A percentile compares a stretch with the other conserved stretches of the same genome.
These are phyloP conservation scores for Leucaena leucocephala DNA, from an alignment of 306 rosid species.

Conservation along the genomic window DNA sequence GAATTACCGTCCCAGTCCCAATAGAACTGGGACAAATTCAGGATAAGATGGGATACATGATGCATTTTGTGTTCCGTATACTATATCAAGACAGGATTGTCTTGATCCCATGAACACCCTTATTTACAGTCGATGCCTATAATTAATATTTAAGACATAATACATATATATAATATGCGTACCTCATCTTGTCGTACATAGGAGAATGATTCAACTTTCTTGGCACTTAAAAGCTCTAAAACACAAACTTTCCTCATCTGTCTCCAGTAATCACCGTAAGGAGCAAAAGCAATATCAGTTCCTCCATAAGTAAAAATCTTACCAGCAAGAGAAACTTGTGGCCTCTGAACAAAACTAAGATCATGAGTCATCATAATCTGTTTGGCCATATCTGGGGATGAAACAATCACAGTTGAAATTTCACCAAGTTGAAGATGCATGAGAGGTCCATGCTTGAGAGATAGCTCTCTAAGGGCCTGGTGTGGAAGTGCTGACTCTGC, in stretches of 20 bases:
- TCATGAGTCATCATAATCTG: conserved; percentile 33
- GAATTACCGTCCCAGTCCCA: no score
- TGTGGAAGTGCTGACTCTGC: conserved; percentile 26
- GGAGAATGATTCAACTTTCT: conserved; percentile 32
- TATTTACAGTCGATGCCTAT: no score
- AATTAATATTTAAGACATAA: no score
- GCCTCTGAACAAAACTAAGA: conserved; percentile 35
- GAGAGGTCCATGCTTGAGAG: conserved; percentile 31
- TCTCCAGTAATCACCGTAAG: conserved; percentile 44
- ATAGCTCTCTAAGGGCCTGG: conserved; percentile 11
- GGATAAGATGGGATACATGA: no score
- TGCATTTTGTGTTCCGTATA: no score
- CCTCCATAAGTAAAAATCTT: neutral
- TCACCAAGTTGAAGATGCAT: conserved; percentile 19
- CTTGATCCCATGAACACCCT: no score
- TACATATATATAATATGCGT: no score
- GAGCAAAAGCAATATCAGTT: conserved; percentile 29
- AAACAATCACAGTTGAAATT: neutral
- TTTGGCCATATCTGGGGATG: conserved; percentile 19
- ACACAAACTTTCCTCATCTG: conserved; percentile 41
- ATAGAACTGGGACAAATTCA: no score
- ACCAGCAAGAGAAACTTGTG: neutral
- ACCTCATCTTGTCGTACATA: conserved; percentile 32
- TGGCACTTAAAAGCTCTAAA: conserved; percentile 32
- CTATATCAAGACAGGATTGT: no score